Percentiles rank a stretch among this genome's conserved stretches.
These are phyloP conservation scores for Syncephalastrum racemosum DNA, from an alignment of 371 early-diverging fungal genomes.

Conservation along the genomic window DNA sequence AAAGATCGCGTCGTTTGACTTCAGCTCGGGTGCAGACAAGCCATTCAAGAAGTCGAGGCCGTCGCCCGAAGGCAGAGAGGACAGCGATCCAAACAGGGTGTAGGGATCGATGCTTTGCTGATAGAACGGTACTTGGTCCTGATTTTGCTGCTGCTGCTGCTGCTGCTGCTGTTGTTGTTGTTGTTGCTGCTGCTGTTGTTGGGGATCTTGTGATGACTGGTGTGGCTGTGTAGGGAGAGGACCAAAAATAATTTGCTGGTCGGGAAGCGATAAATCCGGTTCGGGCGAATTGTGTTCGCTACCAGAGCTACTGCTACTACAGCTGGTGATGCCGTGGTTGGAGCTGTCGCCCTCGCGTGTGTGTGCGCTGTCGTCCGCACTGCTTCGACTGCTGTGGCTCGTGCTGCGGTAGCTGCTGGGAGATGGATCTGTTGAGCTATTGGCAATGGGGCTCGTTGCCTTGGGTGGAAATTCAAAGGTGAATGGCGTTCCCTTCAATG, in stretches of 20 bases:
- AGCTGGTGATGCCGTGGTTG: constrained; percentile 1
- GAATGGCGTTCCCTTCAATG: constrained; percentile 41
- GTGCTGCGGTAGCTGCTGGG: neutral
- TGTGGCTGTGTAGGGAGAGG: neutral
- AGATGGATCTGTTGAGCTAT: too few species aligned
- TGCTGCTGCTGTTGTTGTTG: neutral
- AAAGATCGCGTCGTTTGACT: neutral
- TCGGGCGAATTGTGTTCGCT: constrained; percentile 8
- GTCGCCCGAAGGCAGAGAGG: constrained; percentile 1
- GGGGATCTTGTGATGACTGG: neutral
- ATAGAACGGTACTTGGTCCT: neutral
- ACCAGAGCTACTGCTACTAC: constrained; percentile 1
- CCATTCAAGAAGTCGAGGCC: neutral
- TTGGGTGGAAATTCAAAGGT: constrained; percentile 41
- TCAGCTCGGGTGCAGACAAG: neutral
- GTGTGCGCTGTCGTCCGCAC: neutral
- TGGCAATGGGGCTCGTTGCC: too few species aligned
- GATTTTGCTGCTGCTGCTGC: neutral
- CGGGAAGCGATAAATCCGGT: neutral
- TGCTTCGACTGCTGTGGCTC: neutral
- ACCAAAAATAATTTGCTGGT: neutral
- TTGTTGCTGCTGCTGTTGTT: neutral
- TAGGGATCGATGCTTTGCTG: neutral
- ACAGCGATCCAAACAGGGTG: neutral
- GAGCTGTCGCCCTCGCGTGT: neutral